Evolutionary conservation across 306 rosid species (phyloP).

Genomic region (Hippophae gyantsensis): DNA sequence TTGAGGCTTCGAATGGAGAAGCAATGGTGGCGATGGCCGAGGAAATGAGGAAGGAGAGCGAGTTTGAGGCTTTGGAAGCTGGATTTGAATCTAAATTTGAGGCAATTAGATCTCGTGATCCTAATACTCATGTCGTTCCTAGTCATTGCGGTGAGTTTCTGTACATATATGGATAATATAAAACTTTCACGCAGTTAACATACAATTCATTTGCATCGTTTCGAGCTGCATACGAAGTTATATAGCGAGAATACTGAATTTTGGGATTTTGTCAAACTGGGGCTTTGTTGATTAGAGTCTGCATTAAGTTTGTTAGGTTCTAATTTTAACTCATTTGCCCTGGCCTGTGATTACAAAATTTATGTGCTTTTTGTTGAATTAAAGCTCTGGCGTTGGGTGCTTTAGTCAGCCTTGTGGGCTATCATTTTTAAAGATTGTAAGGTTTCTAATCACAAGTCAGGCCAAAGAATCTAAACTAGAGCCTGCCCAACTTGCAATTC

Average conservation of each 20-base stretch:
- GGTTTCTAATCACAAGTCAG: too few species aligned
- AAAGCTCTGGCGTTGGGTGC: not conserved
- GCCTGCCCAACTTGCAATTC: too few species aligned
- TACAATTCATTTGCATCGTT: not conserved
- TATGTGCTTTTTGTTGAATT: not conserved
- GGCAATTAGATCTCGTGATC: conserved; percentile 69
- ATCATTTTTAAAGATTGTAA: not conserved
- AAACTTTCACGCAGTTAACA: not conserved
- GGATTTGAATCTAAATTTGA: conserved; percentile 60
- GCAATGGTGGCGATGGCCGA: conserved; percentile 29
- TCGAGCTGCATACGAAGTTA: not conserved
- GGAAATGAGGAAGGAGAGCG: conserved; percentile 42
- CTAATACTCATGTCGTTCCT: conserved; percentile 66
- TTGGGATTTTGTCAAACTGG: conserved; percentile 3
- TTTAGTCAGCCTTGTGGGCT: not conserved
- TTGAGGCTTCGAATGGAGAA: conserved; percentile 22
- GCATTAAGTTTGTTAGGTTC: not conserved
- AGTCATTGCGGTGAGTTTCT: conserved; percentile 71
- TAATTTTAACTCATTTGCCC: not conserved
- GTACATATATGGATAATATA: conserved; percentile 19
- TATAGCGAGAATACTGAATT: not conserved
- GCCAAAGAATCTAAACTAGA: not conserved
- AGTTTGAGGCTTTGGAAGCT: conserved; percentile 58
- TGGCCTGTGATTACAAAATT: not conserved
- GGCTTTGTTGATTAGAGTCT: not conserved